A percentile compares a stretch with the other conserved stretches of the same genome.
Conservation (phyloP, 192 early-diverging fungal genomes). For the Ambispora gerdemannii region DNA sequence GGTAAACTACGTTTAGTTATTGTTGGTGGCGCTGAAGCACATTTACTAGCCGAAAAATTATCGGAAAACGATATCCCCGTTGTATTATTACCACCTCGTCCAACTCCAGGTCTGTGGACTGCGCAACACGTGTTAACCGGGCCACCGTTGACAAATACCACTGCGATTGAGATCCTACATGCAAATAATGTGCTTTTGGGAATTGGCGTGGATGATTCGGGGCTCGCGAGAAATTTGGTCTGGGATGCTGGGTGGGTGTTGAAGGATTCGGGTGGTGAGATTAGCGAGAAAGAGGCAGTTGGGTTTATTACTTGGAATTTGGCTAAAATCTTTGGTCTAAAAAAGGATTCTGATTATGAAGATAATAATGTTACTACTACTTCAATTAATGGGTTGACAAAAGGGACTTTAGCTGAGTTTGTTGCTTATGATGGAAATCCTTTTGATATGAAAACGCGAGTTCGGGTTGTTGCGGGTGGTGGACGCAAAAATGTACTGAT, state of each 20-base stretch:
- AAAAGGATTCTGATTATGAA: not conserved
- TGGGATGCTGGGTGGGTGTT: slow-evolving; percentile 77
- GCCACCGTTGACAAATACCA: slow-evolving; percentile 47
- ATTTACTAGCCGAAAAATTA: slow-evolving; percentile 57
- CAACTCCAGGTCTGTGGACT: slow-evolving; percentile 61
- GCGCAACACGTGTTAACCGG: slow-evolving; percentile 58
- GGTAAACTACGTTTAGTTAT: slow-evolving; percentile 50
- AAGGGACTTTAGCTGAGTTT: slow-evolving; percentile 39
- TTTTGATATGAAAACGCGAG: slow-evolving; percentile 56
- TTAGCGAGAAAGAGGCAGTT: slow-evolving; percentile 62
- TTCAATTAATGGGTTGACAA: slow-evolving; percentile 27
- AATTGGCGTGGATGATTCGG: slow-evolving; percentile 49
- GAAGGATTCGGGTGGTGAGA: slow-evolving; percentile 37
- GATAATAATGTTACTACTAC: not conserved
- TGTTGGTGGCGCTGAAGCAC: slow-evolving; percentile 66
- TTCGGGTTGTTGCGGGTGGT: slow-evolving; percentile 60
- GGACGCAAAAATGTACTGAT: slow-evolving; percentile 34
- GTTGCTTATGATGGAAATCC: slow-evolving; percentile 63
- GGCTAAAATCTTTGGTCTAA: slow-evolving; percentile 62
- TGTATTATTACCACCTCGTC: slow-evolving; percentile 58
- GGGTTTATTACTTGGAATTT: slow-evolving; percentile 69
- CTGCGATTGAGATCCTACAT: slow-evolving; percentile 51
- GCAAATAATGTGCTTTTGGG: slow-evolving; percentile 61
- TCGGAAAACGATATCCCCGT: slow-evolving; percentile 58
- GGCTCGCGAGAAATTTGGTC: slow-evolving; percentile 59